Percentiles rank a stretch among this genome's conserved stretches.
Evolutionary conservation across 2,329 filamentous ascomycete genomes (phyloP).

Genomic region (Colletotrichum tropicale): DNA sequence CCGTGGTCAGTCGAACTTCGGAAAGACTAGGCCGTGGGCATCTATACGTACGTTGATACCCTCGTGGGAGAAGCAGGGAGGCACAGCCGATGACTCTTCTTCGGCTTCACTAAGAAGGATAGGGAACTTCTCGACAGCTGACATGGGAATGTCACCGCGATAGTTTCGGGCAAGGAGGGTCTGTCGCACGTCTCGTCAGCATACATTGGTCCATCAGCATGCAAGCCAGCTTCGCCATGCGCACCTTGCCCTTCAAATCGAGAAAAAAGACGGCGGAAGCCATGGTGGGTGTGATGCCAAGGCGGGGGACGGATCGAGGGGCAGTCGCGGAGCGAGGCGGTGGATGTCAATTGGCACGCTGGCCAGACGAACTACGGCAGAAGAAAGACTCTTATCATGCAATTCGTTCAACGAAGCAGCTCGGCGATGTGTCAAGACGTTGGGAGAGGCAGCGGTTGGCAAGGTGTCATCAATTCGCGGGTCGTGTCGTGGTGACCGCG

Average conservation of each 20-base stretch:
- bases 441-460: background rate
- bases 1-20: slow-evolving; percentile 19
- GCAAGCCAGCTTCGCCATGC: background rate
- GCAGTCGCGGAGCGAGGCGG: slow-evolving; percentile 24
- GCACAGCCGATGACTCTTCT: slow-evolving; percentile 97
- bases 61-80: slow-evolving; percentile 97
- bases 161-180: slow-evolving; percentile 99
- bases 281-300: slow-evolving; percentile 61
- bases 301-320: slow-evolving; percentile 26
- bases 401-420: background rate
- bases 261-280: slow-evolving; percentile 98
- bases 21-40: background rate
- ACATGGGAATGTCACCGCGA: slow-evolving; percentile 98
- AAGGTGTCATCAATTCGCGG: slow-evolving; percentile 3
- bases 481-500: background rate
- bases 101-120: slow-evolving; percentile 95
- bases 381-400: slow-evolving; percentile 1
- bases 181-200: slow-evolving; percentile 50
- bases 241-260: slow-evolving; percentile 98
- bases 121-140: slow-evolving; percentile 97
- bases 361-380: slow-evolving; percentile 25
- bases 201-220: background rate
- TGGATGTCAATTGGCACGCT: slow-evolving; percentile 29
- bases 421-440: background rate
- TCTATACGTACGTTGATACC: slow-evolving; percentile 84